Evolutionary conservation across 192 early-diverging fungal species (phyloP), one percentile per base, ranked within the genome.

Genomic region (Rhizoclosmatium sp.): DNA sequence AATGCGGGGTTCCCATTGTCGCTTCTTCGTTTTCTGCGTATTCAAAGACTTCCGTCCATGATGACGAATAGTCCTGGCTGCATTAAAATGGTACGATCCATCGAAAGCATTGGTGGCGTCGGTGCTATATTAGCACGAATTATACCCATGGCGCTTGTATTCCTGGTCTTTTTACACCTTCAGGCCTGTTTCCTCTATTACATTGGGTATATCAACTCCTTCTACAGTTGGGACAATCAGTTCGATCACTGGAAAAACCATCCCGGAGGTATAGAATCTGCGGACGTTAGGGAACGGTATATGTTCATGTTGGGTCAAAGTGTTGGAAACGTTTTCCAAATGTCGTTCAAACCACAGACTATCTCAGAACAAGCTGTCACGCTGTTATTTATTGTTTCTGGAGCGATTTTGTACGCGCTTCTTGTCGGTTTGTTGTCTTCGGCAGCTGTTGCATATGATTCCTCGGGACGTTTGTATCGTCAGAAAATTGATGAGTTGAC

Each of bases 321-420:
- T 21, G 12, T 65, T 65, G 12, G 16, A 65, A 31, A 21, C 7
- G 12, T 31, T 12, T 12, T 10, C 31, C 31, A 31, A 65, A 65
- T 14, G 62, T 70, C 58, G 39, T 65, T 9, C 62, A 12, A 31
- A 9, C 31, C 62, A 16, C 12, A 58, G 39, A 23, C 39, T 31
- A 21, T 59, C 19, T 16, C 9, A 47, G 16, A 70, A 47, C 39
- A 75, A 69, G 77, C 75, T 76, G 47, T 56, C 12, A 59, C 54
- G 21, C 71, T 85, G 21, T 16, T 85, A 39, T 76, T 65, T 21
- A 71, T 64, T 47, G 41, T 86, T 23, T 74, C 78, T 16, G 80
- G 80, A 12, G 85, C 85, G 7, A 46, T 75, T 3, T 42, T 85
- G 73, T 75, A 75, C 42, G 73, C 73, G 16, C 40, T 61, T 41